Percentiles rank a stretch among this genome's conserved stretches.
phyloP scores from a whole-genome alignment of 2,329 filamentous ascomycete genomes.

The Clonostachys solani region DNA sequence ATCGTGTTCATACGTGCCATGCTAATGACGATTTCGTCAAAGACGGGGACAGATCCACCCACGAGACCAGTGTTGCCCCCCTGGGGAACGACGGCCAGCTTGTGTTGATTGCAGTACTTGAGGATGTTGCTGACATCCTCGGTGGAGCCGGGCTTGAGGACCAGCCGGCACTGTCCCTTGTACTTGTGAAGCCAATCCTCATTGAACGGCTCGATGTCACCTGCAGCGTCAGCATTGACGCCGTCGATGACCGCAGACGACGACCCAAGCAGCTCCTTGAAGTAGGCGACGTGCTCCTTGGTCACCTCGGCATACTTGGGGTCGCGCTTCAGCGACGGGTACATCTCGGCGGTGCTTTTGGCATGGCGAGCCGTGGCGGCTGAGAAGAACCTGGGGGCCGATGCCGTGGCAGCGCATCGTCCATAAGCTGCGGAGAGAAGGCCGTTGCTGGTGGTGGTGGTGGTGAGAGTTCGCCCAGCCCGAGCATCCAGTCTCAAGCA shows the following conservation, averaged over 20 bases:
- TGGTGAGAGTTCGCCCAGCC: neutral
- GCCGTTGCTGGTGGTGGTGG: constrained; percentile 4
- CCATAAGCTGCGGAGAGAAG: no score
- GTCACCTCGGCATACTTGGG: constrained; percentile 70
- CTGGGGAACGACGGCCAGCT: constrained; percentile 91
- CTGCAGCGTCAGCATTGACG: constrained; percentile 62
- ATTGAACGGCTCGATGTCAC: constrained; percentile 90
- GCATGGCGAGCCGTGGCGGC: constrained; percentile 12
- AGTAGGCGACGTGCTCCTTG: constrained; percentile 74
- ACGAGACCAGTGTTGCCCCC: constrained; percentile 96
- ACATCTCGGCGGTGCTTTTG: constrained; percentile 81
- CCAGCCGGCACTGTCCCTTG: constrained; percentile 80
- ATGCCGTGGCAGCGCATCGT: constrained; percentile 8
- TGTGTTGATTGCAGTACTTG: constrained; percentile 91
- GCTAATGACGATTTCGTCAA: constrained; percentile 96
- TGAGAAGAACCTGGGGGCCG: constrained; percentile 17
- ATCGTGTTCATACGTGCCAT: constrained; percentile 88
- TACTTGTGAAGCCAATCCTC: constrained; percentile 99
- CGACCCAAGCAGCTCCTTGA: constrained; percentile 75
- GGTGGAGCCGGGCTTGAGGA: constrained; percentile 79
- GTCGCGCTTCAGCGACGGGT: constrained; percentile 79
- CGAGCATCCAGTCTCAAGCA: neutral
- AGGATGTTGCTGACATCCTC: constrained; percentile 88
- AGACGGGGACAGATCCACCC: constrained; percentile 92
- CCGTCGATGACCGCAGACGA: constrained; percentile 82